phyloP scores from a whole-genome alignment of 2,329 filamentous ascomycete species.

The Nothophoma quercina region DNA sequence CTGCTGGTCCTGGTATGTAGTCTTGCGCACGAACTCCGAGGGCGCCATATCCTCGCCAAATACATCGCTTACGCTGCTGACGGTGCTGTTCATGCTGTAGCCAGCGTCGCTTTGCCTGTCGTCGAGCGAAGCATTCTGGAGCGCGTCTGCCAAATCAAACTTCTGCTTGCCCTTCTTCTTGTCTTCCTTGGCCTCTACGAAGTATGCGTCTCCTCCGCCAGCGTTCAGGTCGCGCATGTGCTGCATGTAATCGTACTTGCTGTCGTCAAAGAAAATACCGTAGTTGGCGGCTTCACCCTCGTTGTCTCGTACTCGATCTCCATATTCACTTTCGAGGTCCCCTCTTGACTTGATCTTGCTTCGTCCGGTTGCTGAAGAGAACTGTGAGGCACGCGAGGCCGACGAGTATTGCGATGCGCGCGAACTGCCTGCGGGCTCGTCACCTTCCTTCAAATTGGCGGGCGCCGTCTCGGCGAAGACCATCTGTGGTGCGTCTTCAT shows the following conservation, averaged over 20 bases:
- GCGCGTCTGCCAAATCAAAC: constrained; percentile 80
- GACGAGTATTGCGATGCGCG: constrained; percentile 54
- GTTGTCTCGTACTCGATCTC: constrained; percentile 77
- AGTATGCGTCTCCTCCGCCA: constrained; percentile 74
- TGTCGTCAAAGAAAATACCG: constrained; percentile 94
- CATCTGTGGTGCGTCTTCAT: constrained; percentile 86
- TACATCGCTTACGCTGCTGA: constrained; percentile 58
- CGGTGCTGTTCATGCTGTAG: constrained; percentile 53
- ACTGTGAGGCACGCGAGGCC: constrained; percentile 12
- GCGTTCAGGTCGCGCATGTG: constrained; percentile 85
- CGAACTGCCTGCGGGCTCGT: constrained; percentile 56
- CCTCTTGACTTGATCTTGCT: constrained; percentile 71
- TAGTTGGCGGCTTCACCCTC: constrained; percentile 96
- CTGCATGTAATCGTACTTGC: constrained; percentile 99
- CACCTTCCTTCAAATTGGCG: constrained; percentile 43
- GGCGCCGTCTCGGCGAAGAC: constrained; percentile 76
- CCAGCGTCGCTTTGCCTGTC: constrained; percentile 52
- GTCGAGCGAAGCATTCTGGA: constrained; percentile 62
- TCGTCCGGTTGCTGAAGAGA: constrained; percentile 40
- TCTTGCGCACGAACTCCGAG: constrained; percentile 77
- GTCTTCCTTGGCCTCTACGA: constrained; percentile 75
- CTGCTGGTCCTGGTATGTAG: constrained; percentile 91
- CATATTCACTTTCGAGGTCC: constrained; percentile 80
- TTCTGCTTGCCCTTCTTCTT: constrained; percentile 76
- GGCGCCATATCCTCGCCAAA: constrained; percentile 79